A percentile compares a stretch with the other conserved stretches of the same genome.
These are phyloP conservation scores for Trametes meyenii DNA, from an alignment of 768 basidiomycete genomes.

Conservation along the genomic window DNA sequence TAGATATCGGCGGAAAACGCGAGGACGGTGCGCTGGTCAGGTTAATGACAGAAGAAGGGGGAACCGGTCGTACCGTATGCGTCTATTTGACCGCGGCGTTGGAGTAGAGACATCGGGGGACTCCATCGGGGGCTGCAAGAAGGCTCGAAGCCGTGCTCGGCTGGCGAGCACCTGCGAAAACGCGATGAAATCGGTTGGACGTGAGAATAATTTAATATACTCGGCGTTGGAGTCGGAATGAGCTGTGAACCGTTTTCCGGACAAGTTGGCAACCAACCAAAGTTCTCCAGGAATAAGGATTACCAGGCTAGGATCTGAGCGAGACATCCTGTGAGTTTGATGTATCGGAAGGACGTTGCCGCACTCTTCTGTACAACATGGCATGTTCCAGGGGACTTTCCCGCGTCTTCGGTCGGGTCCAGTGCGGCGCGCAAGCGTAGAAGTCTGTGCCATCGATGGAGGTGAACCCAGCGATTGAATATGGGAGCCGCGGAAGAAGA, in stretches of 20 bases:
- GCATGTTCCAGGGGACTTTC: too few relatives aligned
- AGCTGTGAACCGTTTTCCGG: neutral
- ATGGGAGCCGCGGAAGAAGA: too few relatives aligned
- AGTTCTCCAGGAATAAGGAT: neutral
- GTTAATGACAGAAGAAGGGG: neutral
- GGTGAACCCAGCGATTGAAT: too few relatives aligned
- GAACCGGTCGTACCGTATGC: neutral
- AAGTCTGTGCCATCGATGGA: too few relatives aligned
- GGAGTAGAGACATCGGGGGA: neutral
- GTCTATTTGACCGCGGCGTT: neutral
- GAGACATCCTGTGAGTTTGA: neutral
- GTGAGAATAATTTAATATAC: neutral
- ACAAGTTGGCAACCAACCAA: neutral
- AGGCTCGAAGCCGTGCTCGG: neutral
- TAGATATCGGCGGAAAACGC: constrained; percentile 11
- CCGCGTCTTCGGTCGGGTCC: too few relatives aligned
- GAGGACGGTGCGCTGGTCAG: neutral
- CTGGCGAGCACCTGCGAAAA: neutral
- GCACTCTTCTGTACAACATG: too few relatives aligned
- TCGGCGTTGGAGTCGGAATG: neutral
- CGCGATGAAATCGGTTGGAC: neutral
- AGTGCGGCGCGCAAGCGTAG: too few relatives aligned
- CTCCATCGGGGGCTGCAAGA: neutral
- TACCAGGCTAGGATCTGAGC: neutral
- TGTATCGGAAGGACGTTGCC: too few relatives aligned